A percentile compares a stretch with the other conserved stretches of the same genome.
These are phyloP conservation scores for Raddia distichophylla DNA, from an alignment of 176 grass and related monocot genomes.

Conservation along the genomic window DNA sequence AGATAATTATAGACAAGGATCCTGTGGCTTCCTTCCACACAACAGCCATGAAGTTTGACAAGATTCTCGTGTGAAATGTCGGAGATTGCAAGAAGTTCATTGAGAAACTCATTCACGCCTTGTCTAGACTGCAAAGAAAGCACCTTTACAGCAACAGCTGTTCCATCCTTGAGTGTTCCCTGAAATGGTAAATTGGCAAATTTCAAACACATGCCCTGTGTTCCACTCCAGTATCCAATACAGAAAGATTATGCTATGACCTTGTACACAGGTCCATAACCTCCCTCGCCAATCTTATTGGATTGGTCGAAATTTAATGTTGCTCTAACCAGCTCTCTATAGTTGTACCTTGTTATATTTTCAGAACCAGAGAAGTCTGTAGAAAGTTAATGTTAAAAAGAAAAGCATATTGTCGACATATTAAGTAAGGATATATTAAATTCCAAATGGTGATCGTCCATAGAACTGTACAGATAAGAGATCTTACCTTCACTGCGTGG, in stretches of 20 bases:
- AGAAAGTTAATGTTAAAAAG: constrained; percentile 23
- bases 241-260: constrained; percentile 38
- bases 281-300: constrained; percentile 81
- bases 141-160: constrained; percentile 72
- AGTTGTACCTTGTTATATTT: constrained; percentile 64
- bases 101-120: constrained; percentile 70
- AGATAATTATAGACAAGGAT: constrained; percentile 80
- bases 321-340: constrained; percentile 62
- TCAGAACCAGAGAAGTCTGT: constrained; percentile 48
- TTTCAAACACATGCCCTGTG: constrained; percentile 25
- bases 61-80: constrained; percentile 70
- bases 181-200: constrained; percentile 36
- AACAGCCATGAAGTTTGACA: constrained; percentile 68
- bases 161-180: constrained; percentile 71
- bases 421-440: not conserved
- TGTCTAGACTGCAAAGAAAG: constrained; percentile 74
- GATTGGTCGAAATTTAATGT: constrained; percentile 55
- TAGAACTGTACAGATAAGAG: constrained; percentile 6
- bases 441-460: constrained; percentile 5
- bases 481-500: constrained; percentile 41
- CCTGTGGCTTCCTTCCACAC: constrained; percentile 67
- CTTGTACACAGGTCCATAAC: constrained; percentile 78
- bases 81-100: constrained; percentile 64
- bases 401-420: not conserved
- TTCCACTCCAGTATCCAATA: constrained; percentile 2